Percentiles rank a stretch among this genome's conserved stretches.
Conservation (phyloP, 768 basidiomycete genomes). For the Macrolepiota dolichaula region DNA sequence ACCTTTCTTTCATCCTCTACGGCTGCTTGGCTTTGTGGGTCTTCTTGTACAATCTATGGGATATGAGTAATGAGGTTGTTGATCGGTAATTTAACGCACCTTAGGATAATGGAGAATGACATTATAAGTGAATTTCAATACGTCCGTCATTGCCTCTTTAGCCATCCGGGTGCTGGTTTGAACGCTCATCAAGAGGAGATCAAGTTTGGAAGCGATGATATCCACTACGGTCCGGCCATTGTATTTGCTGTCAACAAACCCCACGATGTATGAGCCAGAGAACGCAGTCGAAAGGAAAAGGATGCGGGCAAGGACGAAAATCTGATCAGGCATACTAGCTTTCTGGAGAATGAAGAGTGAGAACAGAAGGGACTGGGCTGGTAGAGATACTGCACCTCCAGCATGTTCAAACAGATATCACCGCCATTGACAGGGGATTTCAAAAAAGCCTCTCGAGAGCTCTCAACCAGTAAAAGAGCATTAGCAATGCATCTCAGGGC, state of each 20-base stretch:
- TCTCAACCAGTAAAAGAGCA: conserved; percentile 65
- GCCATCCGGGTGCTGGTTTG: conserved; percentile 50
- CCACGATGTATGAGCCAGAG: conserved; percentile 44
- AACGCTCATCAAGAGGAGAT: conserved; percentile 46
- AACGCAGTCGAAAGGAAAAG: conserved; percentile 72
- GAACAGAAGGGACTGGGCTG: neutral
- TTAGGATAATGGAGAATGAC: conserved; percentile 79
- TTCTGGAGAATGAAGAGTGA: conserved; percentile 39
- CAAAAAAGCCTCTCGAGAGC: conserved; percentile 55
- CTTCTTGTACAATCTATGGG: conserved; percentile 35
- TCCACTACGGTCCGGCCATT: conserved; percentile 58
- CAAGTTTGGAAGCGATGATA: conserved; percentile 58
- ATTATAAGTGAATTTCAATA: conserved; percentile 85
- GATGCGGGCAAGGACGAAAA: conserved; percentile 74
- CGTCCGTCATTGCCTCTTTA: conserved; percentile 74
- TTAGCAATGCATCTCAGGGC: conserved; percentile 80
- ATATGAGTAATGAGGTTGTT: neutral
- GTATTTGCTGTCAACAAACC: conserved; percentile 64
- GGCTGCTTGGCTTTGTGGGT: conserved; percentile 36
- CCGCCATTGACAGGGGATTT: conserved; percentile 62
- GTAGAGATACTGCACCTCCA: conserved; percentile 47
- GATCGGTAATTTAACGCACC: conserved; percentile 33
- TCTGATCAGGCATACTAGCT: conserved; percentile 54
- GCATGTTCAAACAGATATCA: conserved; percentile 46
- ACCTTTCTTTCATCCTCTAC: conserved; percentile 39